phyloP scores from a whole-genome alignment of 1,284 basidiomycete genomes.

The Pulchroboletus neoregius region DNA sequence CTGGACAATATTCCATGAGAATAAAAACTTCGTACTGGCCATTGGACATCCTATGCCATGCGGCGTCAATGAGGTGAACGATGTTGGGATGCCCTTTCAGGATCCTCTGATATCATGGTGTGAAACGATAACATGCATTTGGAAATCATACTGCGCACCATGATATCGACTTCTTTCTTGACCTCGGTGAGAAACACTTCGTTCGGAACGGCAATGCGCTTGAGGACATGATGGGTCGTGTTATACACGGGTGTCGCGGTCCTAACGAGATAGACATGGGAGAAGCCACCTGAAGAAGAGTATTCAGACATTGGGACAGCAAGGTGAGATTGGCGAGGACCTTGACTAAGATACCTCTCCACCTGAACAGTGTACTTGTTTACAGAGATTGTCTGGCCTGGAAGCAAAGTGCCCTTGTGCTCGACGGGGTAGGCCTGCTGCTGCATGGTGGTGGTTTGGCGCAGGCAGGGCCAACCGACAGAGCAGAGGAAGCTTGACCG shows the following conservation, averaged over 20 bases:
- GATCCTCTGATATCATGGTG: conserved; percentile 54
- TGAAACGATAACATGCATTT: conserved; percentile 21
- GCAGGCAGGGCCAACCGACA: conserved; percentile 6
- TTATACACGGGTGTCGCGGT: conserved; percentile 84
- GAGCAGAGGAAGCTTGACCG: conserved; percentile 3
- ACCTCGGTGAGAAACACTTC: conserved; percentile 91
- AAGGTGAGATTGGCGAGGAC: conserved; percentile 37
- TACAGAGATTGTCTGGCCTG: conserved; percentile 86
- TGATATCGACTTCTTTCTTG: conserved; percentile 96
- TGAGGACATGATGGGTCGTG: conserved; percentile 94
- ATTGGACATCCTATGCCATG: conserved; percentile 78
- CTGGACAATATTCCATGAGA: conserved; percentile 95
- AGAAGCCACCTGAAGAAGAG: conserved; percentile 80
- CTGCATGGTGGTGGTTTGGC: conserved; percentile 26
- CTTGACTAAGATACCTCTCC: conserved; percentile 90
- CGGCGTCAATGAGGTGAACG: conserved; percentile 92
- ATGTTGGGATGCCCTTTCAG: conserved; percentile 90
- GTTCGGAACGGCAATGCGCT: conserved; percentile 92
- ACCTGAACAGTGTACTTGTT: conserved; percentile 85
- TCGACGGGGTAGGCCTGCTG: conserved; percentile 32
- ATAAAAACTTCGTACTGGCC: conserved; percentile 96
- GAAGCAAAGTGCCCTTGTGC: conserved; percentile 62
- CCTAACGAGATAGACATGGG: conserved; percentile 94
- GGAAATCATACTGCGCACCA: conserved; percentile 59
- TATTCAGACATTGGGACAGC: conserved; percentile 8